phyloP scores from a whole-genome alignment of 2,329 filamentous ascomycete species.

The Mycosphaerella sp. region DNA sequence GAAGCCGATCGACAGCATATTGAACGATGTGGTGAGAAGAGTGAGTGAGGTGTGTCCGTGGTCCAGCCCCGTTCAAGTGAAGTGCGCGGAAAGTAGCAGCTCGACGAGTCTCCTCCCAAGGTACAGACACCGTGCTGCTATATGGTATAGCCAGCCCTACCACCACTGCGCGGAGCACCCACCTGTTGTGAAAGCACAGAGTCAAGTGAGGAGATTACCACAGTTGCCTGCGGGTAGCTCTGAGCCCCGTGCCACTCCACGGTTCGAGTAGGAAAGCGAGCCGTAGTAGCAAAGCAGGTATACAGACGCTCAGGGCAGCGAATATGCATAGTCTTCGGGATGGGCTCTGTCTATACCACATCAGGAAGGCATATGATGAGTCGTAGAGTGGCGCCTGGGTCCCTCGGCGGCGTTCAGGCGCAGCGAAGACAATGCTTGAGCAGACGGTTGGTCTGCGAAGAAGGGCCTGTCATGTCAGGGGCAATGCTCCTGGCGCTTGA shows the following conservation, averaged over 20 bases:
- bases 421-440: constrained; percentile 6
- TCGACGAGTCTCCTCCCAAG: neutral
- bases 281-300: neutral
- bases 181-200: neutral
- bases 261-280: neutral
- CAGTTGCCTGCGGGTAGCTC: neutral
- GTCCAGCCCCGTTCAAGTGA: neutral
- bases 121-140: neutral
- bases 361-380: constrained; percentile 9
- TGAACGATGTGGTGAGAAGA: constrained; percentile 1
- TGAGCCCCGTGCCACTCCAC: neutral
- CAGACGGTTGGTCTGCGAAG: constrained; percentile 13
- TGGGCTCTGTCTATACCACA: constrained; percentile 6
- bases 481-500: constrained; percentile 10
- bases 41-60: neutral
- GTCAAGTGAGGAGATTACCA: neutral
- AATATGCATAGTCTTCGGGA: constrained; percentile 8
- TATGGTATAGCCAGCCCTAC: neutral
- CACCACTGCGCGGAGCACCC: neutral
- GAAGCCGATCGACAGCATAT: constrained; percentile 14
- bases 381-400: constrained; percentile 6
- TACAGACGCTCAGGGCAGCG: neutral
- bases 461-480: constrained; percentile 12
- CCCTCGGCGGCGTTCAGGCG: constrained; percentile 3
- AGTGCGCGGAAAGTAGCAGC: neutral